phyloP scores from a whole-genome alignment of 352 stramenopile species.

The Blastocystis hominis region DNA sequence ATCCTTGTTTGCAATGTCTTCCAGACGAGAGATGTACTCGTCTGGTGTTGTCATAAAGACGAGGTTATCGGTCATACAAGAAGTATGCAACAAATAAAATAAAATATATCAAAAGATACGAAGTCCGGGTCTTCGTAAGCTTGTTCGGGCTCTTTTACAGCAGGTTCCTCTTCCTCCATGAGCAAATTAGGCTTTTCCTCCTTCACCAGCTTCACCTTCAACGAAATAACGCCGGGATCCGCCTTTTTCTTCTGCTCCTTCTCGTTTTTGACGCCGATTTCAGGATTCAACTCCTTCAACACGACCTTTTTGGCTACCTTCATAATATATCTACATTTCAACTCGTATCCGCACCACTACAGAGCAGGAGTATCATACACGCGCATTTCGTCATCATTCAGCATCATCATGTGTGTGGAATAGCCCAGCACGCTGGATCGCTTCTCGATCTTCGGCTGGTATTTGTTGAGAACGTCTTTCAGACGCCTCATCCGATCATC shows the following conservation, averaged over 20 bases:
- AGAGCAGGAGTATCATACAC: constrained; percentile 34
- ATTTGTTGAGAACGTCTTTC: not conserved
- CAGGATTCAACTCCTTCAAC: not conserved
- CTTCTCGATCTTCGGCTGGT: not conserved
- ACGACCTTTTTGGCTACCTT: constrained; percentile 50
- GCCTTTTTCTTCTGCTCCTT: constrained; percentile 19
- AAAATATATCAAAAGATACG: not conserved
- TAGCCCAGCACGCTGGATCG: not conserved
- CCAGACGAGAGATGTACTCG: constrained; percentile 16
- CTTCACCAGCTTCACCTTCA: constrained; percentile 20
- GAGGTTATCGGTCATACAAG: not conserved
- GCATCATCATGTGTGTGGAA: not conserved
- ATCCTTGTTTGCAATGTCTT: constrained; percentile 24
- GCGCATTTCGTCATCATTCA: not conserved
- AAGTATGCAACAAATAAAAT: not conserved
- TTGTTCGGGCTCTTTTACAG: not conserved
- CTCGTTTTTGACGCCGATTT: constrained; percentile 10
- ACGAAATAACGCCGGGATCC: not conserved
- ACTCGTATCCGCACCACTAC: not conserved
- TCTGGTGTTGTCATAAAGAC: constrained; percentile 2
- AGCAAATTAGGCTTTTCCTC: not conserved
- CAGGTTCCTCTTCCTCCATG: not conserved
- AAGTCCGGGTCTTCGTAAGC: not conserved
- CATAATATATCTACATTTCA: constrained; percentile 24
- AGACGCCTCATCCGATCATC: not conserved